Evolutionary conservation across 2,329 filamentous ascomycete genomes (phyloP), one percentile per base, ranked within the genome.

Genomic region (Alternaria infectoria): DNA sequence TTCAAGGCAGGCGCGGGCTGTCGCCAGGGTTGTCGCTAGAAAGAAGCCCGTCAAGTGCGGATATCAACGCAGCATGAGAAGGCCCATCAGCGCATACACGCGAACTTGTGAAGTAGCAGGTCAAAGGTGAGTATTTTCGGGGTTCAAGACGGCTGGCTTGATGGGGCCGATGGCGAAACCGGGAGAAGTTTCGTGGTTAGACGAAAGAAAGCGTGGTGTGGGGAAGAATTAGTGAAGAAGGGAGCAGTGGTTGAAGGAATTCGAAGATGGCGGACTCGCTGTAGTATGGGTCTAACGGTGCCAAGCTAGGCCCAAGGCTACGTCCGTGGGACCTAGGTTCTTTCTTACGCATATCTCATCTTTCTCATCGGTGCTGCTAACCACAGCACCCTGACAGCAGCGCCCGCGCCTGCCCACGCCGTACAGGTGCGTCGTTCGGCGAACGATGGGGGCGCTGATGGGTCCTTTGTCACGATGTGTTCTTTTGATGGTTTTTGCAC

Each of bases 41-140:
- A 65, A 69, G 64, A 66, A 65, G 70, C 69, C 74, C 69, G 71
- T 69, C 54, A 69, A 69, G 60, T 66, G 65, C 63, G 74, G 70
- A 74, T 78, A 77, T 79, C 77, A 78, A 75, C 70, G 73, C 70
- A 74, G 74, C 74, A 79, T 79, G 67, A 68, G 71, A 73, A 69
- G 66, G 71, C 69, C 69, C 63, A 69, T 75, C 66, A 70, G 76
- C 75, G 76, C 72, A 78, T 74, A 71, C 72, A 77, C 65, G 63
- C 70, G 66, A 69, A 73, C 73, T 62, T 66, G 64, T 57, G 56
- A 67, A 59, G 68, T 44, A 62, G 66, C 59, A 57, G 58, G 66
- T 61, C 45, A 62, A 66, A 69, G 64, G 67, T 50, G 50, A 61
- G 52, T 61, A 61, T 60, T 68, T 60, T 55, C 51, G 44, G 43